These are phyloP conservation scores for Jimgerdemannia lactiflua DNA, from an alignment of 192 early-diverging fungal species.

Conservation along the genomic window DNA sequence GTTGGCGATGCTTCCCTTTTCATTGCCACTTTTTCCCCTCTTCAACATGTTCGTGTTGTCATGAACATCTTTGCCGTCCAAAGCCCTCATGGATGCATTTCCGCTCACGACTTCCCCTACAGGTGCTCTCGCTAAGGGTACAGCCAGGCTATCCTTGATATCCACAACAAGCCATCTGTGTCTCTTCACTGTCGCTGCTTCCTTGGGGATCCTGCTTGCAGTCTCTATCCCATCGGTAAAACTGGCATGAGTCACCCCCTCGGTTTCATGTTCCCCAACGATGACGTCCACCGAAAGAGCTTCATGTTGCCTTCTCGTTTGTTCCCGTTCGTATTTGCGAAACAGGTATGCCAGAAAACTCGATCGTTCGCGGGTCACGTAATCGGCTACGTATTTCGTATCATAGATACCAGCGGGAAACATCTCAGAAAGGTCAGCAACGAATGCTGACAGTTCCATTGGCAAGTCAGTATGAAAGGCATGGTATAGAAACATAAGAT, in stretches of 20 bases:
- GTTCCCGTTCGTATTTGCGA: conserved; percentile 44
- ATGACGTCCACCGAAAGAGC: not conserved
- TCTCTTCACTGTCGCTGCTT: not conserved
- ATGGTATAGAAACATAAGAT: conserved; percentile 92
- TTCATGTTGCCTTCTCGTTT: not conserved
- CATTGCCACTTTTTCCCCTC: conserved; percentile 4
- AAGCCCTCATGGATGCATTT: not conserved
- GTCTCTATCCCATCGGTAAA: not conserved
- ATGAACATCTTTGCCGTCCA: conserved; percentile 12
- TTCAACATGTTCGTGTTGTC: conserved; percentile 1
- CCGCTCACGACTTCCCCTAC: not conserved
- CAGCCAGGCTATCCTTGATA: conserved; percentile 6
- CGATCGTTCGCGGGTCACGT: conserved; percentile 54
- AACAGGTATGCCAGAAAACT: conserved; percentile 74
- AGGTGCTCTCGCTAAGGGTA: not conserved
- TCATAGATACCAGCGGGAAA: conserved; percentile 90
- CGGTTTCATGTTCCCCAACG: not conserved
- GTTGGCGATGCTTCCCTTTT: not conserved
- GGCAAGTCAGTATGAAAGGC: conserved; percentile 84
- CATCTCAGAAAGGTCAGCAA: conserved; percentile 74
- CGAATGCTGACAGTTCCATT: conserved; percentile 60
- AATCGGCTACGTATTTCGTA: conserved; percentile 87
- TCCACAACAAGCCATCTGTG: not conserved
- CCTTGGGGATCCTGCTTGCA: not conserved
- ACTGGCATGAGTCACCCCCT: not conserved